phyloP scores from a whole-genome alignment of 1,139 yeast species.

The Yamadazyma jaroonii region DNA sequence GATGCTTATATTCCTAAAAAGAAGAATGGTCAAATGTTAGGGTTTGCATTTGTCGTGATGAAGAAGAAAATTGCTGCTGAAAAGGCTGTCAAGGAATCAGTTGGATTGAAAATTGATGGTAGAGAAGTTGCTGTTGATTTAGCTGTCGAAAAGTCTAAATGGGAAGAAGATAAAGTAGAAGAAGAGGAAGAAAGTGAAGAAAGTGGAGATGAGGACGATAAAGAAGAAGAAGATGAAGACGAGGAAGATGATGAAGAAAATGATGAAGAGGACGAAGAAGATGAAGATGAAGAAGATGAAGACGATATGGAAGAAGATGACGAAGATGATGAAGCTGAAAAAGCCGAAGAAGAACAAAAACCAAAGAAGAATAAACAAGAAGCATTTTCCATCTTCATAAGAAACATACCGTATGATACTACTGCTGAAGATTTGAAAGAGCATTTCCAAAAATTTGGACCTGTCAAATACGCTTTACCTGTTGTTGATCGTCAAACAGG shows the following conservation, averaged over 20 bases:
- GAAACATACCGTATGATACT: conserved; percentile 94
- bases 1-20: conserved; percentile 91
- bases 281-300: conserved; percentile 30
- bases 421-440: conserved; percentile 72
- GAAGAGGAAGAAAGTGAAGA: conserved; percentile 42
- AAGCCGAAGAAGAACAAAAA: conserved; percentile 27
- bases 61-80: conserved; percentile 75
- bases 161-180: conserved; percentile 49
- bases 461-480: conserved; percentile 89
- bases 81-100: conserved; percentile 71
- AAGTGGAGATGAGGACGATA: conserved; percentile 25
- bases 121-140: conserved; percentile 93
- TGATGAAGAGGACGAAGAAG: conserved; percentile 25
- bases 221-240: conserved; percentile 23
- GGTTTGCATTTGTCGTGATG: conserved; percentile 95
- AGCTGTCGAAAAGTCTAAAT: conserved; percentile 83
- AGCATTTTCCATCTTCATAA: conserved; percentile 71
- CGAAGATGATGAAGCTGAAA: conserved; percentile 31
- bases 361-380: conserved; percentile 58
- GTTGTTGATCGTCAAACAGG: conserved; percentile 86
- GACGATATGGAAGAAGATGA: conserved; percentile 17
- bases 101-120: conserved; percentile 79
- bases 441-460: conserved; percentile 82
- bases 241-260: conserved; percentile 21
- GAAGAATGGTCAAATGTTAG: conserved; percentile 85